Evolutionary conservation across 345 rosid genomes (phyloP).

Genomic region (Linum lewisii): DNA sequence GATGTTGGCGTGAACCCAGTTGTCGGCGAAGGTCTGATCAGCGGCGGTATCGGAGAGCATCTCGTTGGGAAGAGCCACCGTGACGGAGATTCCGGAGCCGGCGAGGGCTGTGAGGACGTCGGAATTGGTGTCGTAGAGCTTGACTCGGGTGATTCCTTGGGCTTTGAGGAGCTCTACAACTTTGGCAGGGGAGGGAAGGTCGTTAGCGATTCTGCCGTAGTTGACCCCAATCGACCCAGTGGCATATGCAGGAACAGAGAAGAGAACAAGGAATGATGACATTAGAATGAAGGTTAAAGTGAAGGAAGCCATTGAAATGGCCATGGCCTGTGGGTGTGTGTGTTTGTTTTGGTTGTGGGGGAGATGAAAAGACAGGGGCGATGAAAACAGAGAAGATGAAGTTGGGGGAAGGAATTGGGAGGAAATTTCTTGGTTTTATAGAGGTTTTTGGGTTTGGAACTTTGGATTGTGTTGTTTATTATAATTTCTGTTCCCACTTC

Average conservation of each 20-base stretch:
- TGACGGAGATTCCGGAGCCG: slow-evolving; percentile 48
- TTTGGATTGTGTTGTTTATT: not conserved
- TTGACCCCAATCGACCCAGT: slow-evolving; percentile 52
- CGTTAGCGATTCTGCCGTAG: slow-evolving; percentile 70
- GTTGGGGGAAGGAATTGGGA: not conserved
- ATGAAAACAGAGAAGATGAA: too few relatives aligned
- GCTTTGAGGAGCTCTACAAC: slow-evolving; percentile 29
- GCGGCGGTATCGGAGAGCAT: slow-evolving; percentile 54
- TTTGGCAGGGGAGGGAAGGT: slow-evolving; percentile 56
- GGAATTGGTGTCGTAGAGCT: slow-evolving; percentile 39
- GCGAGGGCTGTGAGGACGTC: slow-evolving; percentile 59
- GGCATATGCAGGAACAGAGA: slow-evolving; percentile 16
- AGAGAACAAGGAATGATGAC: slow-evolving; percentile 8
- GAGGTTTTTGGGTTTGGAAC: not conserved
- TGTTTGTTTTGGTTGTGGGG: not conserved
- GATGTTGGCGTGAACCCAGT: slow-evolving; percentile 67
- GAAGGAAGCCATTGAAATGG: slow-evolving; percentile 17
- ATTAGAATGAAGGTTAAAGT: slow-evolving; percentile 23
- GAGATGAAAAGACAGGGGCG: too few relatives aligned
- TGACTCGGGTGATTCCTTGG: slow-evolving; percentile 19
- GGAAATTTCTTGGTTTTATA: slow-evolving; percentile 7
- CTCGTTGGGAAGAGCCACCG: slow-evolving; percentile 78
- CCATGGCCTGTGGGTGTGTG: slow-evolving; percentile 8
- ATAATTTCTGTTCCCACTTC: not conserved
- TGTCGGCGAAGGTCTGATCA: slow-evolving; percentile 64